These are phyloP conservation scores for Botryotinia narcissicola DNA, from an alignment of 2,329 filamentous ascomycete genomes.

Conservation along the genomic window DNA sequence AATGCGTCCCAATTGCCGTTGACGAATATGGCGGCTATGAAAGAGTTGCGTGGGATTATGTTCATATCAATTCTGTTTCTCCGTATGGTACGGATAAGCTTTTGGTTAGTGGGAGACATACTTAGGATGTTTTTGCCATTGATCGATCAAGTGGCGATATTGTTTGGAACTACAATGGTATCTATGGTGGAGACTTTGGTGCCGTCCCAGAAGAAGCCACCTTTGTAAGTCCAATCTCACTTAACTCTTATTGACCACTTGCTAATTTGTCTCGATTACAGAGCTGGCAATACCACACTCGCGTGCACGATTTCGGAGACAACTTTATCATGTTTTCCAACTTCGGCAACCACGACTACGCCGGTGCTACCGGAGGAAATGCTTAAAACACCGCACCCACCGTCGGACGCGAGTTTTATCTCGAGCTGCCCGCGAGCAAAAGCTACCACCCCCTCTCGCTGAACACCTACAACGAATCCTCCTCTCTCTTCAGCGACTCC, in stretches of 20 bases:
- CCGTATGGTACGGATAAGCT: neutral
- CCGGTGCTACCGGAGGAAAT: neutral
- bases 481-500: neutral
- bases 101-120: neutral
- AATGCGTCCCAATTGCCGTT: neutral
- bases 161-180: neutral
- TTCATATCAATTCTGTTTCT: neutral
- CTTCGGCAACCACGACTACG: neutral
- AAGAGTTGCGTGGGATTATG: neutral
- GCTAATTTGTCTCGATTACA: neutral
- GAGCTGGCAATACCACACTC: neutral
- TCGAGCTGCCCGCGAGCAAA: neutral
- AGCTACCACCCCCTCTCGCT: neutral
- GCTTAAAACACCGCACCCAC: neutral
- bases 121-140: neutral
- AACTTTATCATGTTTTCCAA: neutral
- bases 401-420: neutral
- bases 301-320: neutral
- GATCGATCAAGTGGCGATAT: neutral
- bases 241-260: neutral
- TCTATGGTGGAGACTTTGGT: neutral
- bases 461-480: neutral
- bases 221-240: neutral
- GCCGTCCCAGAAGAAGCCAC: neutral
- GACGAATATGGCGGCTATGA: neutral